Base-by-base conservation (phyloP, 306 rosid species). In the Citrullus amarus region DNA sequence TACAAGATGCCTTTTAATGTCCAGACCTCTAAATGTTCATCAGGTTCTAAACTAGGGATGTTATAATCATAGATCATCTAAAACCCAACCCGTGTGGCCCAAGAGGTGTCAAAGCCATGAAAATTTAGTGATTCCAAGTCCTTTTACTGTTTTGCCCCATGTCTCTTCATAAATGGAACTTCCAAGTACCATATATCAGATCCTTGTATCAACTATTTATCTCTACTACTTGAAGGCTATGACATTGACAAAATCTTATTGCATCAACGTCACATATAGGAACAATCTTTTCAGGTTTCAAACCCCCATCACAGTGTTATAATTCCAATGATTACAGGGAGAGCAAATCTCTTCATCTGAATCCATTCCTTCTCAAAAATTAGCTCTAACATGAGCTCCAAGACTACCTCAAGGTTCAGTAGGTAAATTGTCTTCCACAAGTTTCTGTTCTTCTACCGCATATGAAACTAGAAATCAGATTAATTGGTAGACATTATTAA, bases 161-260 rank as follows among this genome's bases (percentile, higher is more conserved):
- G 54, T 43, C 54, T 43, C 55, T 10, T 69, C 16, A 20, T 39
- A 13, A 69, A 39, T 39, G 51, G 18, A 9, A 69, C 32, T 69
- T 39, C 75, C 28, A 25, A 25, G 28, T 25, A 25, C 28, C 55
- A 69, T 44, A 32, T 9, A 44, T 12, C 10, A 43, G 72, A 9
- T 13, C 75, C 75, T 69, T 6, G 75, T 41, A 68, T 68, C 54
- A 68, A 69, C 75, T 69, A 69, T 44, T 68, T 18, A 41, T 68
- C 51, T 43, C 34, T 6, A 68, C 34, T 11, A 68, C 30, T 68
- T 41, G 9, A 68, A 41, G 54, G 8, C 46, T 38, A 17, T 65
- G 48, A 38, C 50, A 17, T 65, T 20, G 10, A 18, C 41, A 13
- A 3, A 65, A 65, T 65, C 72, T 65, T 38, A 17, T 17, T 20